These are phyloP conservation scores for Debaryomycetaceae sp. DNA, from an alignment of 1,139 yeast genomes.

Conservation along the genomic window DNA sequence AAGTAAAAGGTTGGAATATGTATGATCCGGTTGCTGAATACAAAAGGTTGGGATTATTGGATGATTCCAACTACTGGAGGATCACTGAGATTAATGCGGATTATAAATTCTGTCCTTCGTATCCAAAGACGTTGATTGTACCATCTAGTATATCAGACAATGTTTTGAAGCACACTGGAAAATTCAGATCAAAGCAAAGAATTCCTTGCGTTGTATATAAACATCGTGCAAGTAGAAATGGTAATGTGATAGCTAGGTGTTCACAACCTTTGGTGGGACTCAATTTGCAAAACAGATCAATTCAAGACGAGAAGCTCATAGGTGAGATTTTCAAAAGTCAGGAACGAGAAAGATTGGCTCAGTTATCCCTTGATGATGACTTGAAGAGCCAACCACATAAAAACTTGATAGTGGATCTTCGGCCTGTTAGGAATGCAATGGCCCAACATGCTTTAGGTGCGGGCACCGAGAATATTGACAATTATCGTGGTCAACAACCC, in stretches of 20 bases:
- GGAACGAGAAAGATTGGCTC: conserved; percentile 25
- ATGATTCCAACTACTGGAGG: conserved; percentile 55
- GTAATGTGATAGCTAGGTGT: conserved; percentile 81
- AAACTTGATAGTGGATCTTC: conserved; percentile 81
- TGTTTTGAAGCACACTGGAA: conserved; percentile 76
- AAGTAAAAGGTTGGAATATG: conserved; percentile 65
- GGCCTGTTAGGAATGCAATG: conserved; percentile 92
- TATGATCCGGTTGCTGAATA: conserved; percentile 67
- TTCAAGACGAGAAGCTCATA: conserved; percentile 85
- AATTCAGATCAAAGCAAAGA: conserved; percentile 80
- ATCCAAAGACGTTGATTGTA: conserved; percentile 65
- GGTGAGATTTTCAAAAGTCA: conserved; percentile 63
- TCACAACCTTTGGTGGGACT: conserved; percentile 93
- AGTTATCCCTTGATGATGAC: conserved; percentile 13
- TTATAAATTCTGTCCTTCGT: conserved; percentile 71
- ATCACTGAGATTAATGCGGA: conserved; percentile 58
- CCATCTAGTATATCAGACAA: conserved; percentile 79
- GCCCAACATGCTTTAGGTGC: conserved; percentile 98
- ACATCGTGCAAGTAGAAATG: conserved; percentile 55
- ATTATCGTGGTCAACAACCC: conserved; percentile 48
- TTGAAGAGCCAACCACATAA: conserved; percentile 43
- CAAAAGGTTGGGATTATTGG: conserved; percentile 54
- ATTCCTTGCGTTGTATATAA: conserved; percentile 81
- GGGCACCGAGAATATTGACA: conserved; percentile 90
- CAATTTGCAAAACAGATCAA: conserved; percentile 73